Conservation (phyloP, 2,329 filamentous ascomycete species). For the Aureobasidium namibiae region DNA sequence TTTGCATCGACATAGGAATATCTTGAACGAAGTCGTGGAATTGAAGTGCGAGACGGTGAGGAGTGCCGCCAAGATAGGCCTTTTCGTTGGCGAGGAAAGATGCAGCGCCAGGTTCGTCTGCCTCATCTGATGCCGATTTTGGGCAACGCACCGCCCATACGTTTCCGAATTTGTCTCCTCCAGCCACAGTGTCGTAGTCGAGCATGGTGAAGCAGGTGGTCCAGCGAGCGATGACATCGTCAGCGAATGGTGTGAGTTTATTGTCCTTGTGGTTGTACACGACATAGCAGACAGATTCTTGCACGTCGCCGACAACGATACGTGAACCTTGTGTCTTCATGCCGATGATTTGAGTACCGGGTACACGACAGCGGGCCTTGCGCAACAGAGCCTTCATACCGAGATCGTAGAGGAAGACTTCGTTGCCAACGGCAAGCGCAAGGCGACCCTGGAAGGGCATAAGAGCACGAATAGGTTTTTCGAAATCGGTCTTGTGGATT, state of each 20-base stretch:
- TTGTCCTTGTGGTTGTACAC: slow-evolving; percentile 92
- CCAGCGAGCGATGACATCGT: slow-evolving; percentile 85
- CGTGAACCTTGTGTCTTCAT: slow-evolving; percentile 85
- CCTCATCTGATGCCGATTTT: slow-evolving; percentile 74
- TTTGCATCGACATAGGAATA: slow-evolving; percentile 82
- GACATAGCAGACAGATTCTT: slow-evolving; percentile 83
- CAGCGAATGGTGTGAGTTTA: slow-evolving; percentile 83
- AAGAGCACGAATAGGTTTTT: slow-evolving; percentile 82
- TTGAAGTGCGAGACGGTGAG: slow-evolving; percentile 76
- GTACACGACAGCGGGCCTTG: slow-evolving; percentile 50
- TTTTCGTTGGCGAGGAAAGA: slow-evolving; percentile 86
- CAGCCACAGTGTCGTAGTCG: slow-evolving; percentile 91
- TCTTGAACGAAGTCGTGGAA: slow-evolving; percentile 88
- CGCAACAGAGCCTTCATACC: slow-evolving; percentile 87
- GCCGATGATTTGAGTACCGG: slow-evolving; percentile 63
- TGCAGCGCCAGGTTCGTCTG: slow-evolving; percentile 85
- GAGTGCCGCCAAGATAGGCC: slow-evolving; percentile 80
- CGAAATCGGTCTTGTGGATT: slow-evolving; percentile 91
- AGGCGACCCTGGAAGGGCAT: slow-evolving; percentile 88
- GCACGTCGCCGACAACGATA: slow-evolving; percentile 85
- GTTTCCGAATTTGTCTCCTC: slow-evolving; percentile 97
- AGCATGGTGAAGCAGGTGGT: slow-evolving; percentile 88
- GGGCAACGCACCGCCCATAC: slow-evolving; percentile 87
- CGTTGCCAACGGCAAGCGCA: slow-evolving; percentile 73
- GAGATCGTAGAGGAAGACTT: slow-evolving; percentile 81